Evolutionary conservation across 768 basidiomycete species (phyloP).

Genomic region (Tylopilus vinaceipallidus): DNA sequence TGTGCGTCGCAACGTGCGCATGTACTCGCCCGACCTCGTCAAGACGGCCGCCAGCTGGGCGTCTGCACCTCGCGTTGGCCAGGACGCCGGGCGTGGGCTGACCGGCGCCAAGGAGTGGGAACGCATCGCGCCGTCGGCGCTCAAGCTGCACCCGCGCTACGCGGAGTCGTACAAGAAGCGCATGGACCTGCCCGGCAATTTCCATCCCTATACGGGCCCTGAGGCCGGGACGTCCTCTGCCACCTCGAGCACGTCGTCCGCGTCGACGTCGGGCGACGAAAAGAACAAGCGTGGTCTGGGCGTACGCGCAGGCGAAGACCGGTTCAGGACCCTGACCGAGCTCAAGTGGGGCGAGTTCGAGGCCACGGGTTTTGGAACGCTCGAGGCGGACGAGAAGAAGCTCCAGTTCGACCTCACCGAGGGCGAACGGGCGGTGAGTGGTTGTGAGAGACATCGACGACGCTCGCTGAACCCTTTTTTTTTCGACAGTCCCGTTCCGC

Average conservation of each 20-base stretch:
- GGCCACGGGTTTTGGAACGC: slow-evolving; percentile 68
- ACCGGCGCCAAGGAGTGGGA: slow-evolving; percentile 74
- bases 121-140: slow-evolving; percentile 59
- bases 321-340: slow-evolving; percentile 80
- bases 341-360: slow-evolving; percentile 94
- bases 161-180: slow-evolving; percentile 75
- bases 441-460: neutral
- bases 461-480: slow-evolving; percentile 6
- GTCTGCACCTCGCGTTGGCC: slow-evolving; percentile 29
- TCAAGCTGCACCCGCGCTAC: slow-evolving; percentile 65
- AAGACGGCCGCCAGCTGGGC: slow-evolving; percentile 56
- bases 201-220: slow-evolving; percentile 48
- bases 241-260: slow-evolving; percentile 42
- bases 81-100: slow-evolving; percentile 36
- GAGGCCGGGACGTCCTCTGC: slow-evolving; percentile 36
- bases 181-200: slow-evolving; percentile 62
- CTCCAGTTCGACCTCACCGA: slow-evolving; percentile 93
- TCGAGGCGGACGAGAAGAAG: slow-evolving; percentile 57
- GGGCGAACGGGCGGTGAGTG: slow-evolving; percentile 63
- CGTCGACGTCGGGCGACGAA: slow-evolving; percentile 34
- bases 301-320: slow-evolving; percentile 53
- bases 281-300: slow-evolving; percentile 32
- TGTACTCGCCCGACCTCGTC: slow-evolving; percentile 86
- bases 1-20: slow-evolving; percentile 78
- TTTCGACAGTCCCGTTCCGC: slow-evolving; percentile 52